Percentiles rank a stretch among this genome's conserved stretches.
Conservation (phyloP, 139 green algal genomes). For the Chlorella sp. region DNA sequence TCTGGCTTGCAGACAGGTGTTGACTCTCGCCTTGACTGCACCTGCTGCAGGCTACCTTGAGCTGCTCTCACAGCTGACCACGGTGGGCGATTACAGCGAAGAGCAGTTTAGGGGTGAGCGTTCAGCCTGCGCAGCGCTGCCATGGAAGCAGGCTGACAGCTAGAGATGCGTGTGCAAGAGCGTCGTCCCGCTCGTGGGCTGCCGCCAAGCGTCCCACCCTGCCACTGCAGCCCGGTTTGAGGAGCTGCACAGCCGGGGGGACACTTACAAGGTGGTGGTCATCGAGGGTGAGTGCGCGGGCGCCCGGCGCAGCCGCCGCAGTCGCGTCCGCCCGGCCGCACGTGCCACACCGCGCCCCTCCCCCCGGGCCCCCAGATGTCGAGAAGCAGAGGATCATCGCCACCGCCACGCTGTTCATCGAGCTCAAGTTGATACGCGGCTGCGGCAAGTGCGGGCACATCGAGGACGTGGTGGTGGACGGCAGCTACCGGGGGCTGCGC, state of each 20-base stretch:
- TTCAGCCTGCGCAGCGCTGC: too few species aligned
- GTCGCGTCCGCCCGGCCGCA: too few species aligned
- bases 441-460: constrained; percentile 88
- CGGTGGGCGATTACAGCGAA: constrained; percentile 67
- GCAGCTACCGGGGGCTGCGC: constrained; percentile 58
- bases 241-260: constrained; percentile 29
- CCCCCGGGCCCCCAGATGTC: constrained; percentile 29
- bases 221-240: constrained; percentile 33
- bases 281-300: constrained; percentile 51
- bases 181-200: too few species aligned
- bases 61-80: constrained; percentile 81
- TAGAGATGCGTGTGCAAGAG: too few species aligned
- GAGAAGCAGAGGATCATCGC: constrained; percentile 63
- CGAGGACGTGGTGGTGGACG: constrained; percentile 93
- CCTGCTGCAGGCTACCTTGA: constrained; percentile 66
- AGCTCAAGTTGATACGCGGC: constrained; percentile 87
- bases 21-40: not conserved
- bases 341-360: not conserved
- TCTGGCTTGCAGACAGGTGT: not conserved
- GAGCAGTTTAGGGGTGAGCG: constrained; percentile 58
- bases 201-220: not conserved
- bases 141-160: too few species aligned
- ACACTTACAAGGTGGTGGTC: constrained; percentile 56
- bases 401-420: constrained; percentile 78
- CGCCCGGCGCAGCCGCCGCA: not conserved